Conservation (phyloP, 192 early-diverging fungal genomes). For the Coemansia brasiliensis region DNA sequence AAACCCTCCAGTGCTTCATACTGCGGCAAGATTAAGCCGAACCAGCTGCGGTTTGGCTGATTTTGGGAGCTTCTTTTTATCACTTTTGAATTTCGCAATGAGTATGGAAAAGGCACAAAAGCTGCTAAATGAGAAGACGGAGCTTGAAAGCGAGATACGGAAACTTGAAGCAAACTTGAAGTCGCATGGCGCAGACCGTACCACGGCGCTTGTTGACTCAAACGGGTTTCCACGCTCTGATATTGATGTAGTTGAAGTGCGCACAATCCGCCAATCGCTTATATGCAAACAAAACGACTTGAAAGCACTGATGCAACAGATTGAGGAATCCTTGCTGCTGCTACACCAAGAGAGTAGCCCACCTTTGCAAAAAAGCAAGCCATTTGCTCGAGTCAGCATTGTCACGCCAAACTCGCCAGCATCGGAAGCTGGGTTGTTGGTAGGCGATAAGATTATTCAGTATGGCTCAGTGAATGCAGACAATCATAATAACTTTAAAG, state of each 20-base stretch:
- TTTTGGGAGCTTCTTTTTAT: no score
- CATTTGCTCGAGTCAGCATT: slow-evolving; percentile 48
- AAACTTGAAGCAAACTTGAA: slow-evolving; percentile 23
- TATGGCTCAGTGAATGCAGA: slow-evolving; percentile 21
- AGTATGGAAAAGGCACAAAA: slow-evolving; percentile 39
- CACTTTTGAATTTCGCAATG: not conserved
- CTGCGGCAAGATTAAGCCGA: no score
- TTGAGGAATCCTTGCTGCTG: slow-evolving; percentile 55
- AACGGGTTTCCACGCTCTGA: slow-evolving; percentile 70
- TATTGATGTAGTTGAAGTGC: slow-evolving; percentile 63
- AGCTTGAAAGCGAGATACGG: slow-evolving; percentile 37
- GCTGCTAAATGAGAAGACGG: slow-evolving; percentile 30
- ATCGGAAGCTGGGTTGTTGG: slow-evolving; percentile 32
- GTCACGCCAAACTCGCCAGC: slow-evolving; percentile 42
- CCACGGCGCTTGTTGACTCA: slow-evolving; percentile 57
- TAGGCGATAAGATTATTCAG: slow-evolving; percentile 31
- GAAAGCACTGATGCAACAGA: slow-evolving; percentile 55
- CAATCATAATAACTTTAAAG: slow-evolving; percentile 26
- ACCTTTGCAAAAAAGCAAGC: not conserved
- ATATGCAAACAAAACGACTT: slow-evolving; percentile 62
- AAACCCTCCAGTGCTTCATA: no score
- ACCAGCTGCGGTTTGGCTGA: no score
- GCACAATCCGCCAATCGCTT: slow-evolving; percentile 55
- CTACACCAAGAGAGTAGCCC: slow-evolving; percentile 34
- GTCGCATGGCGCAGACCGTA: slow-evolving; percentile 54